These are phyloP conservation scores for Colletotrichum limetticola DNA, from an alignment of 2,329 filamentous ascomycete species.

Conservation along the genomic window DNA sequence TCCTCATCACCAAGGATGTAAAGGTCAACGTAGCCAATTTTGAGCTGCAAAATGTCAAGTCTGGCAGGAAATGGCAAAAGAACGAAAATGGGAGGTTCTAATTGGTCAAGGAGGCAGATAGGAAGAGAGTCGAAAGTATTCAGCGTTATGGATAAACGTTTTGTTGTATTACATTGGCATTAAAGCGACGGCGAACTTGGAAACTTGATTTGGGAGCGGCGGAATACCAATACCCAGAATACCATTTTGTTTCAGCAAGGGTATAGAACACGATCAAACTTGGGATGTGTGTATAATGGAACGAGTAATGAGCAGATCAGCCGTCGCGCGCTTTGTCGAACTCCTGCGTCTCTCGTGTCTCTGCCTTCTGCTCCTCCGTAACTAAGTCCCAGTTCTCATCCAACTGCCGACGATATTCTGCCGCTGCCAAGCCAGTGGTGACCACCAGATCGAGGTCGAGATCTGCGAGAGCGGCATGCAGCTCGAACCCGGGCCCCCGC, in stretches of 20 bases:
- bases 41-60: conserved; percentile 13
- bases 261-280: neutral
- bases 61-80: conserved; percentile 13
- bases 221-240: neutral
- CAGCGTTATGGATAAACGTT: neutral
- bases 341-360: neutral
- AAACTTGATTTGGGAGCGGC: neutral
- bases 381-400: conserved; percentile 21
- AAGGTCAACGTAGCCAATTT: neutral
- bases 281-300: neutral
- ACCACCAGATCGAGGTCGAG: conserved; percentile 32
- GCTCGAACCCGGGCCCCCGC: conserved; percentile 27
- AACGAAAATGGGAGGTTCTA: neutral
- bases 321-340: neutral
- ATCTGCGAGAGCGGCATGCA: conserved; percentile 25
- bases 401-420: conserved; percentile 32
- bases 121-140: neutral
- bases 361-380: neutral
- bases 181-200: conserved; percentile 5
- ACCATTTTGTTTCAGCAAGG: conserved; percentile 16
- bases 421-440: conserved; percentile 31
- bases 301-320: conserved; percentile 16
- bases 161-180: neutral
- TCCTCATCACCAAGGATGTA: conserved; percentile 6
- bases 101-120: neutral